phyloP scores from a whole-genome alignment of 495 filamentous ascomycete species.

The Daldinia vernicosa region DNA sequence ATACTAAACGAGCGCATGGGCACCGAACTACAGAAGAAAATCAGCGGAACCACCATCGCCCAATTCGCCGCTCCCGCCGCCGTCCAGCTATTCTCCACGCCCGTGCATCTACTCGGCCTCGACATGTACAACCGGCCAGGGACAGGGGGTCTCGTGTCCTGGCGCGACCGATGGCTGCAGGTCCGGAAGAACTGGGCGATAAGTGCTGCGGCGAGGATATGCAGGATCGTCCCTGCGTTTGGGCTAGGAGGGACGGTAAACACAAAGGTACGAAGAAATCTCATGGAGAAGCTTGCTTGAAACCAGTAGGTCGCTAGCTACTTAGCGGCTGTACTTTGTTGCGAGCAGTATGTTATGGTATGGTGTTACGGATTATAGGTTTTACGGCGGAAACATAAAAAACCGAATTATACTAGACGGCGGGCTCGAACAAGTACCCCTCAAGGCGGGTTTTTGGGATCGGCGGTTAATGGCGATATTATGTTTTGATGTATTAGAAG shows the following conservation, averaged over 20 bases:
- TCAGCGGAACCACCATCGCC: slow-evolving; percentile 66
- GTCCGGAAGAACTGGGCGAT: slow-evolving; percentile 80
- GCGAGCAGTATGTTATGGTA: slow-evolving; percentile 3
- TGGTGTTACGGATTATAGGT: slow-evolving; percentile 15
- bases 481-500: slow-evolving; percentile 1
- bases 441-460: slow-evolving; percentile 2
- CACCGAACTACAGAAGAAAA: slow-evolving; percentile 52
- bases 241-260: slow-evolving; percentile 93
- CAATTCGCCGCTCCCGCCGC: slow-evolving; percentile 84
- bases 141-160: slow-evolving; percentile 40
- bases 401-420: slow-evolving; percentile 1
- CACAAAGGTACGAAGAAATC: slow-evolving; percentile 68
- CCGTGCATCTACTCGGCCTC: slow-evolving; percentile 86
- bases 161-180: slow-evolving; percentile 67
- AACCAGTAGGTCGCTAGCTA: background rate
- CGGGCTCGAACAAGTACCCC: background rate
- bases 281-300: slow-evolving; percentile 56
- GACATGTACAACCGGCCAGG: slow-evolving; percentile 84
- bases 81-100: slow-evolving; percentile 84
- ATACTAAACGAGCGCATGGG: slow-evolving; percentile 63
- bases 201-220: slow-evolving; percentile 82
- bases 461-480: background rate
- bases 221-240: slow-evolving; percentile 93
- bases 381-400: slow-evolving; percentile 18
- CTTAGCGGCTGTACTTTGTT: slow-evolving; percentile 4